phyloP scores from a whole-genome alignment of 1,284 basidiomycete species.

The Inonotus hispidus region DNA sequence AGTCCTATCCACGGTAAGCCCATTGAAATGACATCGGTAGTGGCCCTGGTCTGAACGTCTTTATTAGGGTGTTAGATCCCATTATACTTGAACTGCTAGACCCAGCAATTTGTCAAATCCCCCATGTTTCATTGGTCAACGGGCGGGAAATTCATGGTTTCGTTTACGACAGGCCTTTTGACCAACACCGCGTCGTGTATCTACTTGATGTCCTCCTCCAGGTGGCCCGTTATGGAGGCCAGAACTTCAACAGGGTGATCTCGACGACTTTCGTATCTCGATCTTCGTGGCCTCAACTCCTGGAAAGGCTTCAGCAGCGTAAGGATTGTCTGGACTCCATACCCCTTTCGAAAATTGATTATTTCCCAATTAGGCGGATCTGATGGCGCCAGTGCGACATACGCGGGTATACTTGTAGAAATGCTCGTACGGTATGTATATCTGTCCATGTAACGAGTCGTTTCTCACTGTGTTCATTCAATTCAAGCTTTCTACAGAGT shows the following conservation, averaged over 20 bases:
- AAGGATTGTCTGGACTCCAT: slow-evolving; percentile 22
- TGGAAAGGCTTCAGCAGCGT: slow-evolving; percentile 57
- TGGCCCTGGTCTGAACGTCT: slow-evolving; percentile 1
- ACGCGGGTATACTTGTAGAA: slow-evolving; percentile 70
- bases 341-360: slow-evolving; percentile 5
- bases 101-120: slow-evolving; percentile 50
- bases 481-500: slow-evolving; percentile 63
- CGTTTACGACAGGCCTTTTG: slow-evolving; percentile 69
- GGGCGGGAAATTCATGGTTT: slow-evolving; percentile 65
- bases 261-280: slow-evolving; percentile 55
- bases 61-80: slow-evolving; percentile 75
- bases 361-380: slow-evolving; percentile 39
- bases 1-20: slow-evolving; percentile 78
- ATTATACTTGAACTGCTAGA: slow-evolving; percentile 77
- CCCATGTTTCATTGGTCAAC: slow-evolving; percentile 46
- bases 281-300: slow-evolving; percentile 52
- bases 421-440: slow-evolving; percentile 59
- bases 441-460: background rate
- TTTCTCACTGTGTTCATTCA: background rate
- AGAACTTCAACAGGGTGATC: slow-evolving; percentile 74
- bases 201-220: slow-evolving; percentile 73
- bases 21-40: background rate
- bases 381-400: slow-evolving; percentile 52
- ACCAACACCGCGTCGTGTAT: slow-evolving; percentile 68
- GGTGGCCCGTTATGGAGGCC: slow-evolving; percentile 82